Evolutionary conservation across 495 filamentous ascomycete genomes (phyloP), one percentile per base, ranked within the genome.

Genomic region (Daldinia concentrica): DNA sequence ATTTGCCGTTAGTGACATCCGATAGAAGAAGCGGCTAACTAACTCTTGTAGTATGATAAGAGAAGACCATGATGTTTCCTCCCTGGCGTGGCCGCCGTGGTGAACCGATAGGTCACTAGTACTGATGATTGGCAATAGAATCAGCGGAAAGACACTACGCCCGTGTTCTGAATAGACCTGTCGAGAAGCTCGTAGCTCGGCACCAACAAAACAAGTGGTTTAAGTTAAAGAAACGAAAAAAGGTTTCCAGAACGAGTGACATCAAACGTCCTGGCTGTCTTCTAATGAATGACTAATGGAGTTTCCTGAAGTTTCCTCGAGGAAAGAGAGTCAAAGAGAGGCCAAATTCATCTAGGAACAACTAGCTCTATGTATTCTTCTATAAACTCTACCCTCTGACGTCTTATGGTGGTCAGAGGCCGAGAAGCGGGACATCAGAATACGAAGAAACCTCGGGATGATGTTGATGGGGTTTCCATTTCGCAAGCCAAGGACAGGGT

Each of bases 241-340:
- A 37, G 36, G 15, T 34, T 41, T 57, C 26, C 6, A 59, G 50
- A 58, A 30, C 51, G 51, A 67, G 29, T 17, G 68, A 45, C 17
- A 54, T 55, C 32, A 37, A 26, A 12, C 2, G 34, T 29, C 29
- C 57, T 58, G 52, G 11, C 34, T 62, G 24, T 17, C 36, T 59
- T 32, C 26, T 66, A 72, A 62, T 48, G 63, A 72, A 62, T 59
- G 63, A 66, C 63, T 72, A 72, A 39, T n/a, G 11, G 45, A 52
- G 34, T 22, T 32, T 61, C 39, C 51, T 27, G 15, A 22, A 45
- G 41, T 17, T 22, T 45, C 17, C 8, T 6, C 14, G 43, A 62
- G 24, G 45, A 15, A n/a, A 50, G 37, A 43, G 48, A 61, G 22
- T 8, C 52, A 36, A 50, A 15, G 14, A 15, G 7, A 52, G 8